Base-by-base conservation (phyloP, 768 basidiomycete genomes). In the Pisolithus marmoratus region DNA sequence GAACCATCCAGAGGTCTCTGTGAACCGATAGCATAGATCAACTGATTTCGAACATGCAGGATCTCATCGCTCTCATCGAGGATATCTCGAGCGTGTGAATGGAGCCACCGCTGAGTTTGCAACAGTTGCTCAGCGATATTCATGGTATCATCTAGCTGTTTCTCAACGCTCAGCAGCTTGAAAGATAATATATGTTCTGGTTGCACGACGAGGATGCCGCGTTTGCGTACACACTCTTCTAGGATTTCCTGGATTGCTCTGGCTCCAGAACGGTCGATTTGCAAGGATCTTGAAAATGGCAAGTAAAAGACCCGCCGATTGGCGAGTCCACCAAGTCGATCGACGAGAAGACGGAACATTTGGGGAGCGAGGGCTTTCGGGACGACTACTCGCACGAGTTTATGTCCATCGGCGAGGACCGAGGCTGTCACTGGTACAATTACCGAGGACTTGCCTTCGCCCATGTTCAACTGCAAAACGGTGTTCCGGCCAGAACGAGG, bases 131-230 rank as follows among this genome's bases (percentile, higher is more conserved):
- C 12, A 7, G 62, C 55, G 14, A 57, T 52, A 5, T 49, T 3
- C 8, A 46, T 5, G 7, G 7, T 20, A 15, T 14, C 42, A 15
- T 34, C 26, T 9, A 70, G 50, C 26, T 64, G 61, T 27, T 57
- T 63, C 50, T 82, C 73, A 22, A 80, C 61, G 3, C 67, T 70
- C 69, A 76, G 72, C n/a, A 82, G 65, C 55, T 72, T 70, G 52
- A 77, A 75, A 0, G 81, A 82, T 2, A 82, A 66, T 9, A 79
- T 63, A 26, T 82, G 77, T 43, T 82, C 80, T 0, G 80, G 81
- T 44, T 82, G 81, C 11, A 67, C 52, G 0, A 82, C 64, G 12
- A 80, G 58, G 19, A 82, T 57, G 0, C 80, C 80, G 8, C 67
- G 60, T 19, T 60, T 59, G 0, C 48, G 48, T 54, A 63, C 65